Evolutionary conservation across 345 rosid species (phyloP), one percentile per base, ranked within the genome.

Genomic region (Dimocarpus longan): DNA sequence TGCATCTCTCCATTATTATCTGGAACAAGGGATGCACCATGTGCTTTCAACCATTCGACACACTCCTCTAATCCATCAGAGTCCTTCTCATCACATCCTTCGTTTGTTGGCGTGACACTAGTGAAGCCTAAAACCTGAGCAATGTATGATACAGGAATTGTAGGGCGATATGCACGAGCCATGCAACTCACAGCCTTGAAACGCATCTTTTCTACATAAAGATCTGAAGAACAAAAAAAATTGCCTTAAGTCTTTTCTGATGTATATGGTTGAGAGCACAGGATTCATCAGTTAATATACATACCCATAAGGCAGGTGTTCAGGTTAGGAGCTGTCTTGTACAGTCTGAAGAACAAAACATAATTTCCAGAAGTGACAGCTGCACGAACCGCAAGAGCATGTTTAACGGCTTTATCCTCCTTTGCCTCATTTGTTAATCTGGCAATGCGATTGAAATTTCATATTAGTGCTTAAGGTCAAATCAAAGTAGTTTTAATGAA

Each of bases 341-440:
- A 91, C 40, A 96, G 89, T 83, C 91, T 91, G 85, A 96, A 96
- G 87, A 96, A 96, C 87, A 74, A 73, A 71, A 93, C 91, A 68
- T 94, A 96, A 80, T 96, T 96, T 87, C 95, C 98, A 22, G 93
- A 94, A 26, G 98, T 86, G 56, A 96, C 99, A 28, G 99, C 98
- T 78, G 93, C 89, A 79, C 98, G 95, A 84, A 96, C 97, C 66
- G 94, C 91, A 77, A 96, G 97, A 59, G 99, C 99, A 89, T 97
- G 98, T 85, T 87, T 91, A 74, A 97, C 95, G 73, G 93, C 97
- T 86, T 81, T 78, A 71, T 93, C 92, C 80, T 89, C 79, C 86
- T 91, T 94, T 46, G 92, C 90, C 82, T 88, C 92, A 62, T 81
- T 78, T 3, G 97, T 89, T 84, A 97, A 92, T 83, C 99, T 97